These are phyloP conservation scores for Carex kokanica DNA, from an alignment of 176 grass and related monocot genomes.

Conservation along the genomic window DNA sequence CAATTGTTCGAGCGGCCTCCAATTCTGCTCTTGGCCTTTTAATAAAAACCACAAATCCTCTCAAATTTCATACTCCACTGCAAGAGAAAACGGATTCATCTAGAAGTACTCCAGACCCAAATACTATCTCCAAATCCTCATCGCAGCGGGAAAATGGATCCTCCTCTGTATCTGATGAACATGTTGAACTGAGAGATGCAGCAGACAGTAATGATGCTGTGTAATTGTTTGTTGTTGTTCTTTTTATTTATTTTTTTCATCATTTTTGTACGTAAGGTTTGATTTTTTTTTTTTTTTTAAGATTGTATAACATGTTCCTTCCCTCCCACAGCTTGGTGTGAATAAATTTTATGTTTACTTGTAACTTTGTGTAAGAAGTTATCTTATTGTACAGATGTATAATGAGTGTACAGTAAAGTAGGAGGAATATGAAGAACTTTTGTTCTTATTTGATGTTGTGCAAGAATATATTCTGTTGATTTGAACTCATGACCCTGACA, in stretches of 20 bases:
- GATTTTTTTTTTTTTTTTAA: slow-evolving; percentile 13
- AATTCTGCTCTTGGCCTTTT: slow-evolving; percentile 79
- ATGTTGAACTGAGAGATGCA: slow-evolving; percentile 27
- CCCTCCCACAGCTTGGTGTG: background rate
- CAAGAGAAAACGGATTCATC: slow-evolving; percentile 51
- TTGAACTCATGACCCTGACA: background rate
- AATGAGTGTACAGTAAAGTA: slow-evolving; percentile 23
- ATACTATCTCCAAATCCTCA: slow-evolving; percentile 31
- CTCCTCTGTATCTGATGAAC: slow-evolving; percentile 14
- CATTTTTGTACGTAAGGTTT: slow-evolving; percentile 17
- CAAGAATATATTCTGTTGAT: background rate
- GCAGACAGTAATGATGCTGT: background rate
- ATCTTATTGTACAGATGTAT: slow-evolving; percentile 7
- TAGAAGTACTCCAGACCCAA: slow-evolving; percentile 33
- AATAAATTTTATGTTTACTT: slow-evolving; percentile 1
- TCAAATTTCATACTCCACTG: slow-evolving; percentile 40
- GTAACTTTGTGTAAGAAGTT: slow-evolving; percentile 13
- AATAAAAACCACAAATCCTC: slow-evolving; percentile 69
- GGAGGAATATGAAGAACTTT: background rate
- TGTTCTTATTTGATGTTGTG: background rate
- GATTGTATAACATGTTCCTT: slow-evolving; percentile 3
- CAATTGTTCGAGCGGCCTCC: slow-evolving; percentile 69
- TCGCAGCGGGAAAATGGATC: slow-evolving; percentile 37
- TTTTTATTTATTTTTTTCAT: background rate
- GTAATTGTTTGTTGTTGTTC: slow-evolving; percentile 23